Percentiles rank a stretch among this genome's conserved stretches.
Evolutionary conservation across 345 rosid species (phyloP).

Genomic region (Rubroshorea leprosula): DNA sequence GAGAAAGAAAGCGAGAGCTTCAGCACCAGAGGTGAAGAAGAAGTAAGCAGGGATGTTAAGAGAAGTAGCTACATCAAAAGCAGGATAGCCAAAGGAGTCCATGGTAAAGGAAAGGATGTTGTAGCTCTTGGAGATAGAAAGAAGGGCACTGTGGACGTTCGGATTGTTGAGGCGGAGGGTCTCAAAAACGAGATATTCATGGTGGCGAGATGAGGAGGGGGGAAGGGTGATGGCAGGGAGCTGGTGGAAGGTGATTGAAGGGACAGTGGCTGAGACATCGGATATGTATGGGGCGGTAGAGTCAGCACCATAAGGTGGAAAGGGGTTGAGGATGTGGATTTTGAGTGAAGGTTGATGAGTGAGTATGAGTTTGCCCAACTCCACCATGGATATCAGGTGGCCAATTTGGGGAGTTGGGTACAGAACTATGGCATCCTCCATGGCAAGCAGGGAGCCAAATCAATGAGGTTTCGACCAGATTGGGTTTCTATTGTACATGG

Average conservation of each 20-base stretch:
- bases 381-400: constrained; percentile 28
- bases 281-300: constrained; percentile 14
- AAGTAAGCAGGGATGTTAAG: constrained; percentile 28
- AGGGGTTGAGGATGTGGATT: constrained; percentile 15
- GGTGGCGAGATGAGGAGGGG: neutral
- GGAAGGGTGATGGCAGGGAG: constrained; percentile 20
- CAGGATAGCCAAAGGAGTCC: constrained; percentile 25
- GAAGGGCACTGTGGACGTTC: constrained; percentile 16
- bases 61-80: constrained; percentile 16
- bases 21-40: constrained; percentile 20
- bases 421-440: constrained; percentile 15
- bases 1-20: constrained; percentile 19
- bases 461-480: neutral
- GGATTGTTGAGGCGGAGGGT: constrained; percentile 20
- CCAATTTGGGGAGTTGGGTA: constrained; percentile 27
- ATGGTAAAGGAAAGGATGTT: constrained; percentile 22
- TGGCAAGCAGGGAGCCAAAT: neutral
- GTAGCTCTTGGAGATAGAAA: constrained; percentile 11
- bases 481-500: neutral
- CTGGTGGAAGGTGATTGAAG: constrained; percentile 29
- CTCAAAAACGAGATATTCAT: constrained; percentile 9
- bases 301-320: constrained; percentile 7
- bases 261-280: constrained; percentile 15
- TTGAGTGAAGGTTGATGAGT: constrained; percentile 14
- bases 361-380: constrained; percentile 29